A percentile compares a stretch with the other conserved stretches of the same genome.
Conservation (phyloP, 192 early-diverging fungal species). For the Entophlyctis luteolus region DNA sequence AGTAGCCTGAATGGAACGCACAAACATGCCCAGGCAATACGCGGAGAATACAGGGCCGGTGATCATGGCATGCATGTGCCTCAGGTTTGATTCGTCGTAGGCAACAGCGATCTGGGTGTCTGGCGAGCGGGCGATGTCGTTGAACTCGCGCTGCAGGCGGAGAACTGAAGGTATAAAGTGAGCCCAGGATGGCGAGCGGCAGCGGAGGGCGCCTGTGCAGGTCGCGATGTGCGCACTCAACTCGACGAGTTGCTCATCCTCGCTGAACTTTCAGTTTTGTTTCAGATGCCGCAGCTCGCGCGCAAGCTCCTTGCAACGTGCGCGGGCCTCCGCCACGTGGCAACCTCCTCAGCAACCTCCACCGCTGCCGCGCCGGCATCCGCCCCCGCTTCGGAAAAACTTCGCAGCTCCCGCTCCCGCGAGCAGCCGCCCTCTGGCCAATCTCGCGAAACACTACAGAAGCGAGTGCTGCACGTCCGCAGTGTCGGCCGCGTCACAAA, state of each 20-base stretch:
- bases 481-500: slow-evolving; percentile 43
- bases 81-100: slow-evolving; percentile 55
- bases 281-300: neutral
- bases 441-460: slow-evolving; percentile 19
- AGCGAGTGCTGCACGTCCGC: slow-evolving; percentile 47
- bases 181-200: no score
- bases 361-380: neutral
- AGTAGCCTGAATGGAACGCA: slow-evolving; percentile 9
- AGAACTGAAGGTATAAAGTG: slow-evolving; percentile 28
- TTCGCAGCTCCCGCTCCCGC: neutral
- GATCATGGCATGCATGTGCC: slow-evolving; percentile 60
- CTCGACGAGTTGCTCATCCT: neutral
- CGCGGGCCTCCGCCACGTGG: neutral
- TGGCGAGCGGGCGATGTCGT: slow-evolving; percentile 27
- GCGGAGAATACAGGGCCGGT: slow-evolving; percentile 56
- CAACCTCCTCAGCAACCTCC: neutral
- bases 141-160: slow-evolving; percentile 36
- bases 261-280: neutral
- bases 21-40: slow-evolving; percentile 48
- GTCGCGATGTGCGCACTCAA: neutral
- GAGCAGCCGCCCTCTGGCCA: neutral
- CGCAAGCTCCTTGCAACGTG: neutral
- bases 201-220: neutral
- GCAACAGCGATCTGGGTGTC: slow-evolving; percentile 30
- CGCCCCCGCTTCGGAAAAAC: neutral